Base-by-base conservation (phyloP, 164 flowering plant species). In the Berberis thunbergii region DNA sequence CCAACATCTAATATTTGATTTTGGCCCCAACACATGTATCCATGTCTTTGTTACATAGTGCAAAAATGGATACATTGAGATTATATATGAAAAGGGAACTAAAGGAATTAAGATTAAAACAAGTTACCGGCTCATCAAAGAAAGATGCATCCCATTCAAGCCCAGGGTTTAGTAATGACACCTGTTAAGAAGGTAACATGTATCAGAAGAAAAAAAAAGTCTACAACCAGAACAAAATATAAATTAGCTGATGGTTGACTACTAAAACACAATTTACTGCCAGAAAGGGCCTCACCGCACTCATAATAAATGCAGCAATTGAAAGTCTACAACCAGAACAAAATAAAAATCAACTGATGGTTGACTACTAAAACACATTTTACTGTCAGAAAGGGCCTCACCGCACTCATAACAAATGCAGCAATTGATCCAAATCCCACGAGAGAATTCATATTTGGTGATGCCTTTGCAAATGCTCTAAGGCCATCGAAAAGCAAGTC, bases 401-500 rank as follows among this genome's bases (percentile, higher is more conserved):
- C 98, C 76, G 78, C 73, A 76, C 97, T 89, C 62, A 93, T 87
- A 64, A 76, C 56, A 73, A 93, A 93, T 69, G 96, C 97, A 72
- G 94, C 91, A 44, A 86, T 43, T 3, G 90, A 83, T 61, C 98
- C 98, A 77, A 88, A 88, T 73, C 98, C 98, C 57, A 93, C 98
- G 4, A 93, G 87, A 67, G 98, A 93, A 73, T 93, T 93, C 98
- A 93, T 93, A 71, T 93, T 93, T 40, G 98, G 98, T 3, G 98
- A 85, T 55, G 96, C 84, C 71, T 80, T 93, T 62, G 67, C 69
- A 56, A 93, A 84, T 60, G 98, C 91, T 69, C 71, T 71, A 39
- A 89, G 63, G 61, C 98, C 98, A 79, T 89, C 91, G 65, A 81
- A 68, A 62, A 91, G 88, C 81, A 91, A 75, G 45, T 82, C 97